Evolutionary conservation across 2,329 filamentous ascomycete genomes (phyloP), one percentile per base, ranked within the genome.

Genomic region (Pezicula rhizophila): DNA sequence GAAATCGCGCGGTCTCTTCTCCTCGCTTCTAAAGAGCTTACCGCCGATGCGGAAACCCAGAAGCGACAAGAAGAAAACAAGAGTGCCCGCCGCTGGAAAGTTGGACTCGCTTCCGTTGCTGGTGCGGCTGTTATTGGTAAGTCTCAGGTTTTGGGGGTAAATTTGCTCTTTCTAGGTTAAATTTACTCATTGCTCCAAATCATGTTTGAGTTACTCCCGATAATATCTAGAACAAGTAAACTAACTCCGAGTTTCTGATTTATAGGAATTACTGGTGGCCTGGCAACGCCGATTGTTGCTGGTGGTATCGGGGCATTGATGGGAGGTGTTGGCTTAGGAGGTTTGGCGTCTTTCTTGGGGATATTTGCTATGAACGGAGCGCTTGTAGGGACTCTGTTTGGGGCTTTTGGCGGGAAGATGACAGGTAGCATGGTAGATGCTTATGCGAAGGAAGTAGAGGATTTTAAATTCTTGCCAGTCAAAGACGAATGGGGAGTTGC

Each of bases 211-310:
- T 28, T 28, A 4, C 7, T 28, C 26, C 26, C 4, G 10, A 28
- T 18, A 3, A 28, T 28, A 8, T 28, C 26, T 28, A 28, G 26
- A 28, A 28, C 26, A 28, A 28, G 26, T 4, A 28, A 28, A 28
- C 26, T 28, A 28, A 28, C 6, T 28, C 26, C 6, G 4, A 28
- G 26, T 28, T 28, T 28, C 91, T 2, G 88, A 87, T 0, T 96
- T 1, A 91, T 96, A n/a, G 91, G 91, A 5, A 79, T 96, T 3
- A 96, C 90, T 0, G 91, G 91, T 15, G 91, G 91, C 2, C 74
- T 96, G n/a, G 91, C 91, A 1, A 90, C 91, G 1, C 91, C 91
- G 0, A 73, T 95, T 11, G 85, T 96, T 12, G 91, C 91, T 4
- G 90, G 89, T 4, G 89, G 89, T 0, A 76, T 96, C 12, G 90